Evolutionary conservation across 202 grass and related monocot genomes (phyloP), one percentile per base, ranked within the genome.

Genomic region (Panicum virgatum): DNA sequence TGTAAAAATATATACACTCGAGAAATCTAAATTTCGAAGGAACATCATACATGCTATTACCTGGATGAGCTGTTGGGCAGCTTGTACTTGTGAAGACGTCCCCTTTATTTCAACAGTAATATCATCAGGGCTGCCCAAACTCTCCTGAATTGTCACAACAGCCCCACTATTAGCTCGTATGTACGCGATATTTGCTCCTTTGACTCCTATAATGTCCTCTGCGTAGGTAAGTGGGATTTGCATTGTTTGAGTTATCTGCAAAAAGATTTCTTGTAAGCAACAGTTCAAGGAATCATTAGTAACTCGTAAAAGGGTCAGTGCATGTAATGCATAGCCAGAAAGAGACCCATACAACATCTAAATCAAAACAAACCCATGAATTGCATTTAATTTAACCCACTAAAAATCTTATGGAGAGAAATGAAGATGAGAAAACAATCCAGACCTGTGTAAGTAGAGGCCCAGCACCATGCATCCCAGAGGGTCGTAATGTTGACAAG

Each of bases 81-180:
- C 73, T 81, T 96, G 92, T 83, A 99, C 93, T 69, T 99, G 92
- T 19, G 92, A 92, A 12, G 92, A 62, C 11, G 92, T 90, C 57
- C 96, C 96, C 86, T 99, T 99, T 67, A 99, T 96, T 89, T 99
- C 96, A 81, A 99, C 89, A 73, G 92, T 96, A 82, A 99, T 96
- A 83, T 99, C 92, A 86, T 99, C 96, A 82, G 90, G 77, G 57
- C 83, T 78, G 66, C 82, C 92, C 29, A 92, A 60, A 75, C 87
- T 96, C 85, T 99, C 96, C 83, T 99, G 87, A 81, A 99, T 88
- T 66, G 93, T 93, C 40, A 99, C 88, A n/a, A 96, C 83, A 36
- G 96, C 91, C 15, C 96, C 96, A 81, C 92, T 99, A 62, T 82
- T 91, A 40, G 89, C 89, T 47, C 96, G 87, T 62, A 99, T 99